Evolutionary conservation across 2,329 filamentous ascomycete genomes (phyloP).

Genomic region (Colletotrichum truncatum): DNA sequence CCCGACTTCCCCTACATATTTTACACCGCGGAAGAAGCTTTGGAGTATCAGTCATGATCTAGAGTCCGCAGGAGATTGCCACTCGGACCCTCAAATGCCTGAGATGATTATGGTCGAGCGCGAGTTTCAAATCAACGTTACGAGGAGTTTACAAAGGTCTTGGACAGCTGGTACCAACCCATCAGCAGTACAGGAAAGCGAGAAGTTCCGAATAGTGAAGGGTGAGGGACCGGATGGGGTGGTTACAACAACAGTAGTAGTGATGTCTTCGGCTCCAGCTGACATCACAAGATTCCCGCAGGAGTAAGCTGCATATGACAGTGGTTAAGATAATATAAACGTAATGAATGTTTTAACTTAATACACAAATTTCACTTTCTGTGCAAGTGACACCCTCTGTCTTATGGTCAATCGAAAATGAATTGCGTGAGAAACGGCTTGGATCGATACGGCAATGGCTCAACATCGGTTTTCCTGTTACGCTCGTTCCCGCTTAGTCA

Average conservation of each 20-base stretch:
- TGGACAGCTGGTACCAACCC: not conserved
- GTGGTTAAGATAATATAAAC: not conserved
- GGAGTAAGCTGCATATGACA: not conserved
- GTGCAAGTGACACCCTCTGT: no score
- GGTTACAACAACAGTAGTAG: constrained; percentile 17
- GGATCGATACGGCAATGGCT: no score
- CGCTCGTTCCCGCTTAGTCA: not conserved
- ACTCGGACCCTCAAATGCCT: not conserved
- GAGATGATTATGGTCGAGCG: constrained; percentile 23
- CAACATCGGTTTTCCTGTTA: not conserved
- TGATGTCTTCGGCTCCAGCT: constrained; percentile 9
- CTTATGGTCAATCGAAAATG: no score
- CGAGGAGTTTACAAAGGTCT: not conserved
- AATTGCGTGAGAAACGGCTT: no score
- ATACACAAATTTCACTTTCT: not conserved
- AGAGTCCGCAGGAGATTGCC: not conserved
- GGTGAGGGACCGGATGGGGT: constrained; percentile 4
- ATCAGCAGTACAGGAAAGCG: not conserved
- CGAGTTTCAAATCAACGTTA: constrained; percentile 10
- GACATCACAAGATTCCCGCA: constrained; percentile 10
- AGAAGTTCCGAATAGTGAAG: constrained; percentile 15
- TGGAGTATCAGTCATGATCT: not conserved
- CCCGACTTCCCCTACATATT: not conserved
- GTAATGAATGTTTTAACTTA: no score
- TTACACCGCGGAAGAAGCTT: not conserved